Evolutionary conservation across 805 yeast species (phyloP), one percentile per base, ranked within the genome.

Genomic region (Zygotorulaspora florentina): DNA sequence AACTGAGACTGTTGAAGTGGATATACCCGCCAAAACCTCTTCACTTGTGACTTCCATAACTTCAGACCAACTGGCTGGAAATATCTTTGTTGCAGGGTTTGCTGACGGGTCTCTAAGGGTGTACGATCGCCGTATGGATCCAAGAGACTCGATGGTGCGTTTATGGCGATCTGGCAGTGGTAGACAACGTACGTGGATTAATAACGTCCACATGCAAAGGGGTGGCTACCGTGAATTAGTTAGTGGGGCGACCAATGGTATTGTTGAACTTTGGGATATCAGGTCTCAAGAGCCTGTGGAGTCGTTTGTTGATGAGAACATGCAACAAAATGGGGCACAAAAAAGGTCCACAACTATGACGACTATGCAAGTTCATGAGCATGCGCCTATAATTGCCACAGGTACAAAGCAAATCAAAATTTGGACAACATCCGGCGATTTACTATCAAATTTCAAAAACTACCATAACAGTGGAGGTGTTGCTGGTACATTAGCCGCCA

Each of bases 61-160:
- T 0, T 88, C 97, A 0, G 99, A 93, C 61, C 97, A 91, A 61
- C 91, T 93, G 8, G 87, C 96, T 0, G 98, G 99, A 13, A 83
- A 91, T 56, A 74, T 88, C 1, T 80, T 93, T 55, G 82, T 87
- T 34, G 90, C 95, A 8, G 99, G 99, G 0, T 93, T 91, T 65
- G 88, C 83, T 23, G 98, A 93, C 64, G 73, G 98, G 78, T 80
- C 86, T 9, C 69, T 93, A 37, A 75, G 98, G 47, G 95, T 89
- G 1, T 93, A 90, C 62, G 99, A 93, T 65, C 76, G 96, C 49
- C 75, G 99, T 54, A 65, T 87, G 48, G 95, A 87, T 54, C 76
- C 93, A 0, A 70, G 95, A 45, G 93, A 86, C 54, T 83, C 95
- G 0, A 81, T 91, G 86, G 87, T 88, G 10, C 80, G 81, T 56